Conservation (phyloP, 2,329 filamentous ascomycete species). For the Fusarium pseudocircinatum region DNA sequence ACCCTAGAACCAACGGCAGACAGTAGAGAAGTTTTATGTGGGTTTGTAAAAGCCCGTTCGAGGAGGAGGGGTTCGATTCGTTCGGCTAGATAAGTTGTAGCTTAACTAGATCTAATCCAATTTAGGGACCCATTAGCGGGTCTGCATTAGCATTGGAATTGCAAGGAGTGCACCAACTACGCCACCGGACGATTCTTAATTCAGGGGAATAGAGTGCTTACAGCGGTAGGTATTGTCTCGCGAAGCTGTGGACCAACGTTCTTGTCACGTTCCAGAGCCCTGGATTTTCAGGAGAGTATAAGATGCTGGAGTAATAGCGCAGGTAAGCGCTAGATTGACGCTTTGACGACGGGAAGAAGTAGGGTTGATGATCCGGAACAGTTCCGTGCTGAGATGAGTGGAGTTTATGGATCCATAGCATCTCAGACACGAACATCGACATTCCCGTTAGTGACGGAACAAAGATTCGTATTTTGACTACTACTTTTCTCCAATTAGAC, state of each 20-base stretch:
- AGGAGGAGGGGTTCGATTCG: background rate
- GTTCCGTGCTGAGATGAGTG: conserved; percentile 3
- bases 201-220: background rate
- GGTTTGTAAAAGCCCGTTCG: background rate
- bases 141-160: background rate
- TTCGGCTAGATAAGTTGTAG: background rate
- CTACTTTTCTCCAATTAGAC: background rate
- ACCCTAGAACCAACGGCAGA: background rate
- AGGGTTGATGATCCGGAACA: conserved; percentile 12
- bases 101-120: conserved; percentile 32
- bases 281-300: background rate
- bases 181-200: background rate
- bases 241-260: background rate
- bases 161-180: background rate
- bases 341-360: background rate
- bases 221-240: background rate
- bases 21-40: background rate
- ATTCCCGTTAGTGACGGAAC: conserved; percentile 1
- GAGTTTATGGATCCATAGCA: background rate
- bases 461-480: background rate
- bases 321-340: background rate
- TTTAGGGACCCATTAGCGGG: conserved; percentile 6
- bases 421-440: background rate
- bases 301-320: background rate
- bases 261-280: background rate